Conservation (phyloP, 306 rosid species). For the Casuarina glauca region DNA sequence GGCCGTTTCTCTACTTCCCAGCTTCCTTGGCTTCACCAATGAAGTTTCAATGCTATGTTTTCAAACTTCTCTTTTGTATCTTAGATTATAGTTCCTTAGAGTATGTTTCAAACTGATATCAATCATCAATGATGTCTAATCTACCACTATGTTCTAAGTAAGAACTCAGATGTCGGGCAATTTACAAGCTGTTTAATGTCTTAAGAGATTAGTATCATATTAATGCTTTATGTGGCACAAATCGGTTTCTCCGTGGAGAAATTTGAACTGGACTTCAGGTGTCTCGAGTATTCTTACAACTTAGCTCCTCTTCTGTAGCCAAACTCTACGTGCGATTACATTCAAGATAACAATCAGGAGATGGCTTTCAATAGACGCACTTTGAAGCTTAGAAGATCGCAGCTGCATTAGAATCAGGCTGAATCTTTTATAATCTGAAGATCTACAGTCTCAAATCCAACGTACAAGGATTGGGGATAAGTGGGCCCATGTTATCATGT, state of each 20-base stretch:
- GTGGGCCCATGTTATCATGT: conserved; percentile 43
- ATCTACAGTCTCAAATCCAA: conserved; percentile 36
- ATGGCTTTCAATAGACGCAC: neutral
- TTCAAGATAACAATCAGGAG: neutral
- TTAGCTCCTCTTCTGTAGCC: neutral
- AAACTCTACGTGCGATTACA: neutral
- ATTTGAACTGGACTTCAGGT: neutral
- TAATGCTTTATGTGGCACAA: conserved; percentile 7
- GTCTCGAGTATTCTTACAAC: neutral
- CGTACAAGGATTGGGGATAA: conserved; percentile 27
- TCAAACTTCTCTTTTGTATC: conserved; percentile 33
- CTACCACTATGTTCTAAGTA: conserved; percentile 22
- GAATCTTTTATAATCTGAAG: neutral
- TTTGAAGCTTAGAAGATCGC: neutral
- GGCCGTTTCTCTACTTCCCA: conserved; percentile 13
- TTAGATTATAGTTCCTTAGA: conserved; percentile 24
- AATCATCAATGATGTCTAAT: conserved; percentile 26
- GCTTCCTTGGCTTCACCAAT: conserved; percentile 35
- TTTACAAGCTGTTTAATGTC: conserved; percentile 22
- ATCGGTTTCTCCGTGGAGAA: neutral
- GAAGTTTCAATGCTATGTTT: conserved; percentile 35
- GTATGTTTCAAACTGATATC: conserved; percentile 21
- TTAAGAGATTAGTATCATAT: conserved; percentile 9
- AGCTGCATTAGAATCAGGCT: neutral
- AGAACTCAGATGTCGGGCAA: neutral